Percentiles rank a stretch among this genome's conserved stretches.
Evolutionary conservation across 202 grass and related monocot species (phyloP).

Genomic region (Hordeum pubiflorum): DNA sequence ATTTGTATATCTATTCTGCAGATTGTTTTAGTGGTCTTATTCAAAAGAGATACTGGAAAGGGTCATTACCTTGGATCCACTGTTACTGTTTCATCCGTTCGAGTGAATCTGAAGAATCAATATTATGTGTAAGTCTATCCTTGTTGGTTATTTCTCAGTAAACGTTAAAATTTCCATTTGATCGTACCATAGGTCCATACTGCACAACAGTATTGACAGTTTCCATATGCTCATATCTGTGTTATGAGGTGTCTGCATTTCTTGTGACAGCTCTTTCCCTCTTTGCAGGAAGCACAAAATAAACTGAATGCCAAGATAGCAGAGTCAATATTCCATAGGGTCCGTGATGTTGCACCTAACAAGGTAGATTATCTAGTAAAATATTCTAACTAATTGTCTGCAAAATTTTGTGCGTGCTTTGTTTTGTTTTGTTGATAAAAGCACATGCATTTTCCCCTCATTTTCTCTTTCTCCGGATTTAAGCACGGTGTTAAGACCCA

Average conservation of each 20-base stretch:
- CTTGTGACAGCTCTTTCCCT: slow-evolving; percentile 1
- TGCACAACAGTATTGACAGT: background rate
- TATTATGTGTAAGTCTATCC: slow-evolving; percentile 50
- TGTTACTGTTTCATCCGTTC: slow-evolving; percentile 96
- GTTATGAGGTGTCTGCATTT: background rate
- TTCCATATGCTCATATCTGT: slow-evolving; percentile 12
- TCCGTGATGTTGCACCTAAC: slow-evolving; percentile 92
- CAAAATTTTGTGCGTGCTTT: background rate
- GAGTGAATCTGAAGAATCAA: slow-evolving; percentile 67
- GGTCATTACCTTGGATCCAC: slow-evolving; percentile 80
- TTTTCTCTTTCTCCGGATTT: background rate
- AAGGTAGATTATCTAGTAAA: slow-evolving; percentile 53
- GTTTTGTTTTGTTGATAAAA: background rate
- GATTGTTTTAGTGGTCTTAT: slow-evolving; percentile 80
- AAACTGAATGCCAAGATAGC: slow-evolving; percentile 63
- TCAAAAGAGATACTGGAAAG: slow-evolving; percentile 70
- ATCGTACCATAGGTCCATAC: background rate
- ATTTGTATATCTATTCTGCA: slow-evolving; percentile 32
- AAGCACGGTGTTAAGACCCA: background rate
- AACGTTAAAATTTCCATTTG: background rate
- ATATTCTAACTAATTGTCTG: background rate
- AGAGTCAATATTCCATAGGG: slow-evolving; percentile 65
- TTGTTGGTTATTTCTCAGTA: background rate
- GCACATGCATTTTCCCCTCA: background rate
- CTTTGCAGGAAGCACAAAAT: slow-evolving; percentile 61